These are phyloP conservation scores for Trifolium dubium DNA, from an alignment of 306 rosid genomes.

Conservation along the genomic window DNA sequence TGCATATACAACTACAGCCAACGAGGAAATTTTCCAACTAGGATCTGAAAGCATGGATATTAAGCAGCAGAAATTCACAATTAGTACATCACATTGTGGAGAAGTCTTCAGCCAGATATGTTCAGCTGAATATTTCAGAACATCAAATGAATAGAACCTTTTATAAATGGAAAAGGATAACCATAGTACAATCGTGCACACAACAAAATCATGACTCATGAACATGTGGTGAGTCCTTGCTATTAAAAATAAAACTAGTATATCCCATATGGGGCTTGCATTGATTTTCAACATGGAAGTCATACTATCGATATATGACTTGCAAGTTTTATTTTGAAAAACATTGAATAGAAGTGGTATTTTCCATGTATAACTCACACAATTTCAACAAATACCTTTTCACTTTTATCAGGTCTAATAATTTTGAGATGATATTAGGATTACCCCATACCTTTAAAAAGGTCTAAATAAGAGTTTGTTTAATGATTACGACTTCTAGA, in stretches of 20 bases:
- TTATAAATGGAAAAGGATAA: conserved; percentile 14
- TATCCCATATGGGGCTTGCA: background rate
- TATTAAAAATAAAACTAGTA: background rate
- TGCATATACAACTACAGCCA: background rate
- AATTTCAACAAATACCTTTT: background rate
- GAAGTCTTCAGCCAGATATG: conserved; percentile 5
- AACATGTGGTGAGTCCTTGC: conserved; percentile 21
- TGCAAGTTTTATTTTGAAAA: background rate
- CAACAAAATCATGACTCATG: conserved; percentile 29
- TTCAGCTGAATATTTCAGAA: conserved; percentile 1
- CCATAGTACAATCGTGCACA: background rate
- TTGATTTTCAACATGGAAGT: background rate
- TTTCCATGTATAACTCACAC: background rate
- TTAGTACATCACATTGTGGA: background rate
- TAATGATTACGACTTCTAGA: background rate
- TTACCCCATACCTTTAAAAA: background rate
- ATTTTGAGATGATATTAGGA: background rate
- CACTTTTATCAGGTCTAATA: background rate
- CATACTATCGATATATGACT: background rate
- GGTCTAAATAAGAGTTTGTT: background rate
- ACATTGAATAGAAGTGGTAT: conserved; percentile 8
- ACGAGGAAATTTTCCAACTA: background rate
- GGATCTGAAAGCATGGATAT: conserved; percentile 26
- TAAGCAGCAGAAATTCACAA: conserved; percentile 17
- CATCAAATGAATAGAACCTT: conserved; percentile 6